These are phyloP conservation scores for Castanea crenata DNA, from an alignment of 306 rosid genomes.

Conservation along the genomic window DNA sequence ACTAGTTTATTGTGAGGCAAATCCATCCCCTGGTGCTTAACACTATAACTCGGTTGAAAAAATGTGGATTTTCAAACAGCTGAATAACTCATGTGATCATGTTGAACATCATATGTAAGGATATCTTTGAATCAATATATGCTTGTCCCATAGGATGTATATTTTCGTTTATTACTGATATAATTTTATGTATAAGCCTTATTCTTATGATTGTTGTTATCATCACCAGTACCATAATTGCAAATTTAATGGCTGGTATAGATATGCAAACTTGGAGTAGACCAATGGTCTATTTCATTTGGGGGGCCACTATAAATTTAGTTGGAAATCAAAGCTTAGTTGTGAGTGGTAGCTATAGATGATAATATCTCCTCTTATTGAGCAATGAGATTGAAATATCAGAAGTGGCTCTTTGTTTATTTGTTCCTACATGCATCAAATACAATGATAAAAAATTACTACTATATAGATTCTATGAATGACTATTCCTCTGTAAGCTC, in stretches of 20 bases:
- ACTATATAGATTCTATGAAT: not conserved
- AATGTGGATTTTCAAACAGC: not conserved
- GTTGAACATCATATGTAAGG: not conserved
- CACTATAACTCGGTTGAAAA: not conserved
- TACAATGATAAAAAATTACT: not conserved
- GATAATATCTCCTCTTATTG: not conserved
- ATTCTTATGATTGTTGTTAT: not conserved
- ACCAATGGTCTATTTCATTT: not conserved
- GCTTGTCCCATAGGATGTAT: not conserved
- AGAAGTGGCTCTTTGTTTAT: not conserved
- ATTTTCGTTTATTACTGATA: not conserved
- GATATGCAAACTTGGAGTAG: not conserved
- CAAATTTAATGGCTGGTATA: not conserved
- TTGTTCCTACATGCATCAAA: not conserved
- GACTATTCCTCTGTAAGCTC: constrained; percentile 16
- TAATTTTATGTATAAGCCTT: not conserved
- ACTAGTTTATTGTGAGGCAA: not conserved
- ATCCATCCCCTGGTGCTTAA: not conserved
- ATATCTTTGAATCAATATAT: not conserved
- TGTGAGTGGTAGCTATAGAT: not conserved
- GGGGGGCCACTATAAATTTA: not conserved
- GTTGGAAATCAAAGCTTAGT: not conserved
- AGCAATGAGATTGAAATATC: not conserved
- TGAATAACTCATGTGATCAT: not conserved
- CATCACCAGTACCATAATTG: not conserved